A percentile compares a stretch with the other conserved stretches of the same genome.
Conservation (phyloP, 768 basidiomycete species). For the Agrocybe chaxingu region DNA sequence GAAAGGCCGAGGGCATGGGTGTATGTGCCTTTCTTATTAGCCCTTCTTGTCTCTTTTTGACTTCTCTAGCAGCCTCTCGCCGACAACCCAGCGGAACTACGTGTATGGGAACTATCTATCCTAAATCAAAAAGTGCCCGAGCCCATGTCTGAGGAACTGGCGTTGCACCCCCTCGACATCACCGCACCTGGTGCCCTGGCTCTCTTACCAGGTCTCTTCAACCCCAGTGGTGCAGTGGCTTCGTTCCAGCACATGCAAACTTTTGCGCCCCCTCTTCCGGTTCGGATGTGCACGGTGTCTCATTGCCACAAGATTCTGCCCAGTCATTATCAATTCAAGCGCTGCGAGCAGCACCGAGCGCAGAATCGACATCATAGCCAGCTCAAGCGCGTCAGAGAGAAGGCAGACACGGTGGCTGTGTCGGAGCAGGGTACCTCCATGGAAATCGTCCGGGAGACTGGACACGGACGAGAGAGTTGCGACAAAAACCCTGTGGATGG, state of each 20-base stretch:
- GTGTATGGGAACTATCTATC: conserved; percentile 32
- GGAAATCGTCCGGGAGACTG: neutral
- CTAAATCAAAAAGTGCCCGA: conserved; percentile 27
- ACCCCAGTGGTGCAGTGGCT: neutral
- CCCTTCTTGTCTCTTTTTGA: neutral
- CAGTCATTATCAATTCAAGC: conserved; percentile 43
- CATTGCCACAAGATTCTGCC: conserved; percentile 53
- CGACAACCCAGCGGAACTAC: conserved; percentile 31
- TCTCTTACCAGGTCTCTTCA: too few species aligned
- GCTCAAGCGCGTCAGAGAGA: conserved; percentile 50
- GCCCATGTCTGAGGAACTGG: conserved; percentile 5
- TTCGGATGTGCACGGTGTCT: conserved; percentile 55
- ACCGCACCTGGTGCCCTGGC: neutral
- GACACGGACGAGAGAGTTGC: neutral
- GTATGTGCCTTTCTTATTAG: conserved; percentile 22
- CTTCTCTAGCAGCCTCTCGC: conserved; percentile 26
- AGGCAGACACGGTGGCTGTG: conserved; percentile 35
- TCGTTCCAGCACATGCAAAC: neutral
- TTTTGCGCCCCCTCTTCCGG: conserved; percentile 20
- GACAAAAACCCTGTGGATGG: neutral
- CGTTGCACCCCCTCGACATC: neutral
- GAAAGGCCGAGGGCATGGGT: conserved; percentile 30
- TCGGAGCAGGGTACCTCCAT: conserved; percentile 14
- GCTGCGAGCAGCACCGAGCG: conserved; percentile 54
- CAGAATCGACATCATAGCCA: conserved; percentile 53